A percentile compares a stretch with the other conserved stretches of the same genome.
Conservation (phyloP, 495 filamentous ascomycete species). For the Daldinia loculata region DNA sequence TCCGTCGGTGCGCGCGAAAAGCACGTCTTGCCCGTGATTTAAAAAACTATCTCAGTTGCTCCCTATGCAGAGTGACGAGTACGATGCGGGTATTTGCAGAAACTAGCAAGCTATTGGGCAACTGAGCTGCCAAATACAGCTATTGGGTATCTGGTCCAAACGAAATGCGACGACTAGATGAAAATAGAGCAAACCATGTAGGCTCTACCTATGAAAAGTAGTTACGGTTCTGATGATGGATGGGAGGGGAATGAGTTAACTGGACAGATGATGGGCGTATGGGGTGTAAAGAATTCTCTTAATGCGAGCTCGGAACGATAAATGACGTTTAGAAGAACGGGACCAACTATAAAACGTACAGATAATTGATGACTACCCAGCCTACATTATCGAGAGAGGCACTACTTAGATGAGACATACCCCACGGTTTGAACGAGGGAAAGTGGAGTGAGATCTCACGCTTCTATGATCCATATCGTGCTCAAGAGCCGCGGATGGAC, state of each 20-base stretch:
- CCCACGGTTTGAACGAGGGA: constrained; percentile 34
- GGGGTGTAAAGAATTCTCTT: constrained; percentile 40
- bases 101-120: constrained; percentile 32
- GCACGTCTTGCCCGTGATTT: constrained; percentile 20
- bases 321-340: constrained; percentile 37
- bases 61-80: constrained; percentile 36
- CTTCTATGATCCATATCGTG: constrained; percentile 57
- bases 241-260: constrained; percentile 35
- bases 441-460: constrained; percentile 52
- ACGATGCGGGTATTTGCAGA: constrained; percentile 37
- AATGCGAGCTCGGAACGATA: constrained; percentile 38
- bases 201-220: constrained; percentile 39
- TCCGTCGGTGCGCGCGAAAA: constrained; percentile 25
- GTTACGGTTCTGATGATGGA: constrained; percentile 30
- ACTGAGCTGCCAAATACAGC: constrained; percentile 30
- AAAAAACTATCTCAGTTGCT: constrained; percentile 21
- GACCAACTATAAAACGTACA: constrained; percentile 25
- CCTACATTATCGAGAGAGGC: constrained; percentile 26
- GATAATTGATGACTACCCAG: constrained; percentile 18
- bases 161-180: constrained; percentile 34
- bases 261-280: constrained; percentile 33
- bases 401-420: constrained; percentile 47
- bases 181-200: constrained; percentile 30
- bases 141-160: constrained; percentile 37
- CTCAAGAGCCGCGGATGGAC: constrained; percentile 49